These are phyloP conservation scores for Ramaria rubella DNA, from an alignment of 768 basidiomycete species.

Conservation along the genomic window DNA sequence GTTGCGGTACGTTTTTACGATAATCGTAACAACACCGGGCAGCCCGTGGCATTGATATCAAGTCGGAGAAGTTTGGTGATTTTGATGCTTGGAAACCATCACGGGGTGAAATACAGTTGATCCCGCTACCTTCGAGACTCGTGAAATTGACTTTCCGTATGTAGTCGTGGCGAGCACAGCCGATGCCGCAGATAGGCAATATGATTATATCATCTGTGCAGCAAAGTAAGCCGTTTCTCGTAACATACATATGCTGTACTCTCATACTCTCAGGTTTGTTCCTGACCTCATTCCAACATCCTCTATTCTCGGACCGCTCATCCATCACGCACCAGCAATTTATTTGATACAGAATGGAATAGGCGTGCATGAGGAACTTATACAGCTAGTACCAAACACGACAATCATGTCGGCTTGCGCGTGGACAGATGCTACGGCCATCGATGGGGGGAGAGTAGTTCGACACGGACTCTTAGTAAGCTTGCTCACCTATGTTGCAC, in stretches of 20 bases:
- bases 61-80: constrained; percentile 5
- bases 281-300: constrained; percentile 16
- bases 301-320: constrained; percentile 21
- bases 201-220: constrained; percentile 23
- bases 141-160: background rate
- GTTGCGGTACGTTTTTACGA: background rate
- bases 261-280: constrained; percentile 6
- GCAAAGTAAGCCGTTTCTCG: constrained; percentile 16
- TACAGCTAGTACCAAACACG: background rate
- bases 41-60: constrained; percentile 12
- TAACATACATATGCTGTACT: background rate
- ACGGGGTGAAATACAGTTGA: constrained; percentile 11
- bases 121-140: background rate
- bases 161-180: constrained; percentile 16
- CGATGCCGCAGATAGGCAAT: constrained; percentile 25
- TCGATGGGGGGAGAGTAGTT: constrained; percentile 23
- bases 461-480: constrained; percentile 20
- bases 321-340: constrained; percentile 18
- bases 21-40: no score
- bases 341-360: constrained; percentile 31
- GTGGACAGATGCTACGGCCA: constrained; percentile 27
- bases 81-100: constrained; percentile 14
- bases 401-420: constrained; percentile 28
- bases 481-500: background rate
- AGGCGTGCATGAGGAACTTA: constrained; percentile 25